Conservation (phyloP, 352 stramenopile genomes). For the Globisporangium nunn region DNA sequence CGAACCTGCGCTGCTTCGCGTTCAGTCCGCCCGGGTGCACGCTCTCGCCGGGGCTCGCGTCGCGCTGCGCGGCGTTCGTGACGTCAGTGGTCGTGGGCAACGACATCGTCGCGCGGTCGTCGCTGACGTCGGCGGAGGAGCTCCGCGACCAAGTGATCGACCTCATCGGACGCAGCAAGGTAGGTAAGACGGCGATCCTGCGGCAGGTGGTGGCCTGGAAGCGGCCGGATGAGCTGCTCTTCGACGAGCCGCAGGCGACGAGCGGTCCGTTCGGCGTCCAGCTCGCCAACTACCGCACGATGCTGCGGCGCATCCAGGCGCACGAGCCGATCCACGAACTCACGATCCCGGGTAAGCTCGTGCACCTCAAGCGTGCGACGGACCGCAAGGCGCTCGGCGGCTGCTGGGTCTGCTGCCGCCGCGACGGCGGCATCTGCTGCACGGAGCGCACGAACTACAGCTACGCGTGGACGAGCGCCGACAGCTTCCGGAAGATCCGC, state of each 20-base stretch:
- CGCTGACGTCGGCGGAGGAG: slow-evolving; percentile 63
- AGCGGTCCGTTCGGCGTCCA: slow-evolving; percentile 46
- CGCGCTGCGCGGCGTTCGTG: slow-evolving; percentile 52
- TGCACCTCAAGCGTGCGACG: slow-evolving; percentile 66
- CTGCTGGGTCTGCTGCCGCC: slow-evolving; percentile 82
- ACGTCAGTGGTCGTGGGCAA: slow-evolving; percentile 76
- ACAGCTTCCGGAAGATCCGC: slow-evolving; percentile 63
- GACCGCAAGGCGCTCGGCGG: slow-evolving; percentile 23
- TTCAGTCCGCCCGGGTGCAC: slow-evolving; percentile 77
- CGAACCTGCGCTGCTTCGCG: slow-evolving; percentile 72
- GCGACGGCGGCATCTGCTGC: slow-evolving; percentile 70
- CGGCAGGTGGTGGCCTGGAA: slow-evolving; percentile 75
- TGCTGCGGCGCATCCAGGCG: slow-evolving; percentile 76
- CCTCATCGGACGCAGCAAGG: slow-evolving; percentile 80
- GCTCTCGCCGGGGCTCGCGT: slow-evolving; percentile 60
- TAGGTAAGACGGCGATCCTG: slow-evolving; percentile 77
- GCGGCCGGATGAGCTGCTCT: slow-evolving; percentile 65
- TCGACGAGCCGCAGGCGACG: slow-evolving; percentile 24
- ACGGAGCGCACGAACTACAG: slow-evolving; percentile 80
- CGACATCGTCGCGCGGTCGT: slow-evolving; percentile 80
- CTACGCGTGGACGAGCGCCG: slow-evolving; percentile 53
- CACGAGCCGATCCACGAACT: slow-evolving; percentile 76
- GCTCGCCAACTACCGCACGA: slow-evolving; percentile 75
- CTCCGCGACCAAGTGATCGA: slow-evolving; percentile 80
- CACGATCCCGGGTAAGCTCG: slow-evolving; percentile 65